Conservation (phyloP, 73 alveolate species). For the Uronychia binucleata region DNA sequence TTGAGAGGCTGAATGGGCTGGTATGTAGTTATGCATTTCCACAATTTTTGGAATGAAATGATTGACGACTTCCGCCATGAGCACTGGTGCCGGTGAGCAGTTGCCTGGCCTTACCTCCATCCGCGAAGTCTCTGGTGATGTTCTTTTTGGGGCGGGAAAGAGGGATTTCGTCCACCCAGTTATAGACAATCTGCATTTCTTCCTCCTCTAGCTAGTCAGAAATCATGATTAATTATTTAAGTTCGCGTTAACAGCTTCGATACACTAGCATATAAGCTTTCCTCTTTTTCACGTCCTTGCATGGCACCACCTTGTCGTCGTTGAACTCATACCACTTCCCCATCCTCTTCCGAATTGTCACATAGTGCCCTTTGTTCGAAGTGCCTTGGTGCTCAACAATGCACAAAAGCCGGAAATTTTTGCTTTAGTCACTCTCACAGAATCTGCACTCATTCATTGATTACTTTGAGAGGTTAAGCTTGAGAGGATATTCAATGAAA, state of each 20-base stretch:
- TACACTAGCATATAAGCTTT: background rate
- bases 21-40: constrained; percentile 86
- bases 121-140: constrained; percentile 95
- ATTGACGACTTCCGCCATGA: constrained; percentile 67
- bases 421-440: too few relatives aligned
- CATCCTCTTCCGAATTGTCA: constrained; percentile 4
- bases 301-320: constrained; percentile 28
- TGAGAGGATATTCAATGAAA: constrained; percentile 2
- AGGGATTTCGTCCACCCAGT: constrained; percentile 94
- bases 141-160: constrained; percentile 91
- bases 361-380: constrained; percentile 33
- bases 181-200: constrained; percentile 87
- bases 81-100: constrained; percentile 10
- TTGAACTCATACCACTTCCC: constrained; percentile 18
- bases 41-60: constrained; percentile 68
- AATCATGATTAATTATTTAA: constrained; percentile 11
- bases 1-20: constrained; percentile 71
- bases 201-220: constrained; percentile 68
- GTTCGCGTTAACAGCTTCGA: background rate
- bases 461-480: background rate
- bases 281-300: background rate
- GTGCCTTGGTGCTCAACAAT: constrained; percentile 24
- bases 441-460: too few relatives aligned
- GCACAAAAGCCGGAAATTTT: too few relatives aligned
- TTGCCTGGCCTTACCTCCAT: constrained; percentile 80